Conservation (phyloP, 306 rosid genomes). For the Glycine soja region DNA sequence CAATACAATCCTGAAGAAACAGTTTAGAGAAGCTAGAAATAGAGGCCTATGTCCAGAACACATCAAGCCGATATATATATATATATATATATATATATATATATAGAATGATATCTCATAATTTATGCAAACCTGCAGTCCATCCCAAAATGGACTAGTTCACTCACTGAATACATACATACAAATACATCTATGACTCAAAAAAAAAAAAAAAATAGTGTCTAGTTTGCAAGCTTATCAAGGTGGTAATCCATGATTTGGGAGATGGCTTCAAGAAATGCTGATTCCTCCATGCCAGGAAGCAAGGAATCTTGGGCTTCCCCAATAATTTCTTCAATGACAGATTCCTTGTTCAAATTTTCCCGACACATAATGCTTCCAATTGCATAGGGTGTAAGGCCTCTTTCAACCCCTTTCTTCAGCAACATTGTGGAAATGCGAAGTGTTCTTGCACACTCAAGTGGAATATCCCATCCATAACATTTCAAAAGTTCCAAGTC, state of each 20-base stretch:
- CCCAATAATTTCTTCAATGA: constrained; percentile 67
- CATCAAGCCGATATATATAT: constrained; percentile 37
- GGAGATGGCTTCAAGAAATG: constrained; percentile 63
- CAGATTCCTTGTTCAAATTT: constrained; percentile 67
- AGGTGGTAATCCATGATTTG: constrained; percentile 70
- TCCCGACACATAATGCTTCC: constrained; percentile 83
- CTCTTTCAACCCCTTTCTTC: constrained; percentile 78
- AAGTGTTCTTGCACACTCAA: constrained; percentile 64
- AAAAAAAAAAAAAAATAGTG: not conserved
- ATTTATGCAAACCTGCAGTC: constrained; percentile 54
- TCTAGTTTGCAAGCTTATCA: constrained; percentile 59
- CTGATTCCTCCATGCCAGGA: constrained; percentile 68
- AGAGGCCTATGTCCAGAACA: constrained; percentile 41
- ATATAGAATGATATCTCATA: constrained; percentile 42
- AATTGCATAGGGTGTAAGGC: constrained; percentile 70
- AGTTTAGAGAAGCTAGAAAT: constrained; percentile 54
- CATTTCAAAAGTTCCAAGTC: constrained; percentile 67
- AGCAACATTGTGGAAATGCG: constrained; percentile 79
- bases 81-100: too few relatives aligned
- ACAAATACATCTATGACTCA: constrained; percentile 45
- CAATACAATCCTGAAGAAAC: constrained; percentile 43
- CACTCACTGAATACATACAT: constrained; percentile 45
- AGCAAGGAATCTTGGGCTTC: constrained; percentile 66
- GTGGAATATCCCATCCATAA: constrained; percentile 76
- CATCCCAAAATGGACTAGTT: constrained; percentile 61